phyloP scores from a whole-genome alignment of 2,329 filamentous ascomycete species.

The Colletotrichum tofieldiae region DNA sequence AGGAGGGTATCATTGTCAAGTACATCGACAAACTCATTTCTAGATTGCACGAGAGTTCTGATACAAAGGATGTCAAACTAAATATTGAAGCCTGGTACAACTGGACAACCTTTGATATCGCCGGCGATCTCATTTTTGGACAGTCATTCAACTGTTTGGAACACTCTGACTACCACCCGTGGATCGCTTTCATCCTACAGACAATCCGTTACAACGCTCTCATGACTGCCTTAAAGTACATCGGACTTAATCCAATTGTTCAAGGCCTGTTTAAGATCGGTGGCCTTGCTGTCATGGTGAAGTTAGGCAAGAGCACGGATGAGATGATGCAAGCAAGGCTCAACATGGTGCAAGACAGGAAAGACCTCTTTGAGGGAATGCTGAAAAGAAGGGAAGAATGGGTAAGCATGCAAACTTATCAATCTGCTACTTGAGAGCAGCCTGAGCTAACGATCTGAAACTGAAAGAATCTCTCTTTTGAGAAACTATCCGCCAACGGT shows the following conservation, averaged over 20 bases:
- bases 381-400: conserved; percentile 38
- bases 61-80: background rate
- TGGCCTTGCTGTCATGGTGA: conserved; percentile 9
- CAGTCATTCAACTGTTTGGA: conserved; percentile 49
- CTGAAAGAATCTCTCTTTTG: conserved; percentile 13
- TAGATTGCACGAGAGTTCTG: conserved; percentile 26
- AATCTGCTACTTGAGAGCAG: background rate
- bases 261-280: conserved; percentile 20
- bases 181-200: conserved; percentile 47
- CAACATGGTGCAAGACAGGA: conserved; percentile 13
- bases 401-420: background rate
- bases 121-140: conserved; percentile 51
- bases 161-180: conserved; percentile 46
- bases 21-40: conserved; percentile 48
- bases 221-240: conserved; percentile 26
- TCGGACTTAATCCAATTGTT: conserved; percentile 2
- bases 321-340: conserved; percentile 24
- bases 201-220: conserved; percentile 15
- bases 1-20: conserved; percentile 48
- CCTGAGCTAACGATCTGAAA: background rate
- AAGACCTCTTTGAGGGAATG: conserved; percentile 42
- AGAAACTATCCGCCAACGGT: conserved; percentile 40
- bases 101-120: conserved; percentile 46
- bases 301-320: background rate
- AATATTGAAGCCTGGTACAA: conserved; percentile 36